Evolutionary conservation across 192 early-diverging fungal genomes (phyloP).

Genomic region (Rhizophagus sp.): DNA sequence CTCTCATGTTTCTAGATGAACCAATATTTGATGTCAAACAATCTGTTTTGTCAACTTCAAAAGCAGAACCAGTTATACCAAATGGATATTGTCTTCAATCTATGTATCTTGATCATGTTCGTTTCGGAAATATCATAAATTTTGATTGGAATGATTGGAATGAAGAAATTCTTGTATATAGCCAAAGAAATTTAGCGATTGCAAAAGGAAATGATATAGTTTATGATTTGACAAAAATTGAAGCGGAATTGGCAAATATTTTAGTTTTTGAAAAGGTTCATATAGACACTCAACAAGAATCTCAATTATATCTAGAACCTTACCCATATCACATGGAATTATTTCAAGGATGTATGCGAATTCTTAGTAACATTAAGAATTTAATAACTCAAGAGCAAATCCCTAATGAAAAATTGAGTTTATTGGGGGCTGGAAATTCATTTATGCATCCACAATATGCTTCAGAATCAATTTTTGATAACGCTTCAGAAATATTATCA

Average conservation of each 20-base stretch:
- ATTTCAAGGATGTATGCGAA: conserved; percentile 18
- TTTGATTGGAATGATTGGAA: conserved; percentile 31
- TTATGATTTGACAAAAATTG: conserved; percentile 30
- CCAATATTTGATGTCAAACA: too few relatives aligned
- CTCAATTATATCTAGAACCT: conserved; percentile 9
- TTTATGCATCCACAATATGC: background rate
- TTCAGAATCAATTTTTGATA: background rate
- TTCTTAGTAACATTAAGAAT: conserved; percentile 23
- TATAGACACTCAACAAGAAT: conserved; percentile 7
- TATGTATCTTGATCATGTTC: background rate
- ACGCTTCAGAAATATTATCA: conserved; percentile 20
- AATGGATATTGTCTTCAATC: conserved; percentile 12
- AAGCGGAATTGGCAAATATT: conserved; percentile 8
- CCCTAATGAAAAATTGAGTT: background rate
- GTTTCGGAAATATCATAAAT: background rate
- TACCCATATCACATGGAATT: conserved; percentile 34
- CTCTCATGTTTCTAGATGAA: conserved; percentile 4
- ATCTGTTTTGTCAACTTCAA: background rate
- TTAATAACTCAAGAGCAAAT: conserved; percentile 27
- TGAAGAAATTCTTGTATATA: conserved; percentile 15
- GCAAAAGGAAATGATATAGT: conserved; percentile 5
- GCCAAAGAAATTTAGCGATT: conserved; percentile 17
- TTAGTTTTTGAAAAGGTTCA: conserved; percentile 30
- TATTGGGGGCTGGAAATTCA: background rate
- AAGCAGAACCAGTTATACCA: background rate